Conservation (phyloP, 1,284 basidiomycete species). For the Microstroma glucosiphilum region DNA sequence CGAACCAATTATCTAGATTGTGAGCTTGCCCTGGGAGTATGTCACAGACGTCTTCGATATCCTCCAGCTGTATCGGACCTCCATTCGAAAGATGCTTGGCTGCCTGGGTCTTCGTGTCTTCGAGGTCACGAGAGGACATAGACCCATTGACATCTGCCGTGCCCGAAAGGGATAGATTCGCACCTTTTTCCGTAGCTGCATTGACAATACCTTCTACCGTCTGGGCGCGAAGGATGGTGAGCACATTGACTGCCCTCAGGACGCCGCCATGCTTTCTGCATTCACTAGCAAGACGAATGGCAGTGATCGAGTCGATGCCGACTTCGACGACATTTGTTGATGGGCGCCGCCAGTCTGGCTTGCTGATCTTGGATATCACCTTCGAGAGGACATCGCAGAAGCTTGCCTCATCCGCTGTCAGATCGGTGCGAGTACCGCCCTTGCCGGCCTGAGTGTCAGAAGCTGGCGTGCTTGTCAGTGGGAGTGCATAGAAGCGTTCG, state of each 20-base stretch:
- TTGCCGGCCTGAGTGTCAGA: not conserved
- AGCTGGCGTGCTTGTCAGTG: not conserved
- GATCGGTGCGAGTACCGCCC: not conserved
- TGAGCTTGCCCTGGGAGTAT: slow-evolving; percentile 7
- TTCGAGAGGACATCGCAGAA: slow-evolving; percentile 7
- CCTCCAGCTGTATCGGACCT: not conserved
- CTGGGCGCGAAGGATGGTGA: slow-evolving; percentile 8
- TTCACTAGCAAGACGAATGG: slow-evolving; percentile 39
- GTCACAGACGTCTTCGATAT: slow-evolving; percentile 10
- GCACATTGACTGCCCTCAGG: slow-evolving; percentile 1
- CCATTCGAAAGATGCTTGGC: not conserved
- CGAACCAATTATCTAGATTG: slow-evolving; percentile 10
- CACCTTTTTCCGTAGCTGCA: slow-evolving; percentile 2
- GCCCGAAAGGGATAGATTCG: not conserved
- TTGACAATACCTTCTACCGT: slow-evolving; percentile 9
- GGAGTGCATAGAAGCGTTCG: too few species aligned
- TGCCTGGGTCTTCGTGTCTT: not conserved
- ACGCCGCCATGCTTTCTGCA: slow-evolving; percentile 7
- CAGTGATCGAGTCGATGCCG: slow-evolving; percentile 53
- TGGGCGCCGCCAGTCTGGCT: not conserved
- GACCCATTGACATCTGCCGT: not conserved
- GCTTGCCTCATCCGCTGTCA: not conserved
- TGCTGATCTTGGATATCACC: not conserved
- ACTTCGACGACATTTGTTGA: slow-evolving; percentile 51
- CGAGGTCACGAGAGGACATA: too few species aligned